phyloP scores from a whole-genome alignment of 176 grass and related monocot genomes.

The Themeda triandra region DNA sequence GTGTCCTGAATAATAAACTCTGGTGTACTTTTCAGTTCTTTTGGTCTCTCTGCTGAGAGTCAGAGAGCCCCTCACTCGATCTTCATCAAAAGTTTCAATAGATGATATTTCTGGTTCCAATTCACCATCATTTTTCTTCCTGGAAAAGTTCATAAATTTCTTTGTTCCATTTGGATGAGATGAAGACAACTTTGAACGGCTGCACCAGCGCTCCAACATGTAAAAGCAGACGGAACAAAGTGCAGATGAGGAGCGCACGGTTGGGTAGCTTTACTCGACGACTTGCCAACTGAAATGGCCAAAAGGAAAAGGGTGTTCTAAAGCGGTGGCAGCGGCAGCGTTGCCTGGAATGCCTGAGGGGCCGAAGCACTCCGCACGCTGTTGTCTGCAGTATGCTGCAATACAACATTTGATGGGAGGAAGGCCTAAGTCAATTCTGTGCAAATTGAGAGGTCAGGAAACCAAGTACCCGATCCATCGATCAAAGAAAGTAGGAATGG shows the following conservation, averaged over 20 bases:
- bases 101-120: background rate
- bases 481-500: too few species aligned
- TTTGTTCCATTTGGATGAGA: conserved; percentile 10
- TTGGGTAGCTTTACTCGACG: conserved; percentile 23
- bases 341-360: background rate
- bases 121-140: background rate
- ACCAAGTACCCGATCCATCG: background rate
- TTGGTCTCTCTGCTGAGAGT: background rate
- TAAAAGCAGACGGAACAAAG: conserved; percentile 19
- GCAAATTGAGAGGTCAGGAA: background rate
- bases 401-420: background rate
- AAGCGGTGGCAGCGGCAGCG: background rate
- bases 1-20: conserved; percentile 24
- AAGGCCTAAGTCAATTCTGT: background rate
- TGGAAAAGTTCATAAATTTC: background rate
- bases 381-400: background rate
- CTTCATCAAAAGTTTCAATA: background rate
- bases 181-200: conserved; percentile 22
- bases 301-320: conserved; percentile 19
- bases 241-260: conserved; percentile 18
- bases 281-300: conserved; percentile 28
- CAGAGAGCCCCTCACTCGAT: background rate
- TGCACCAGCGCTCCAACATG: background rate
- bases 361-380: background rate
- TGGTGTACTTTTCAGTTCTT: conserved; percentile 20